Evolutionary conservation across 2,329 filamentous ascomycete genomes (phyloP).

Genomic region (Penicillium thymicola): DNA sequence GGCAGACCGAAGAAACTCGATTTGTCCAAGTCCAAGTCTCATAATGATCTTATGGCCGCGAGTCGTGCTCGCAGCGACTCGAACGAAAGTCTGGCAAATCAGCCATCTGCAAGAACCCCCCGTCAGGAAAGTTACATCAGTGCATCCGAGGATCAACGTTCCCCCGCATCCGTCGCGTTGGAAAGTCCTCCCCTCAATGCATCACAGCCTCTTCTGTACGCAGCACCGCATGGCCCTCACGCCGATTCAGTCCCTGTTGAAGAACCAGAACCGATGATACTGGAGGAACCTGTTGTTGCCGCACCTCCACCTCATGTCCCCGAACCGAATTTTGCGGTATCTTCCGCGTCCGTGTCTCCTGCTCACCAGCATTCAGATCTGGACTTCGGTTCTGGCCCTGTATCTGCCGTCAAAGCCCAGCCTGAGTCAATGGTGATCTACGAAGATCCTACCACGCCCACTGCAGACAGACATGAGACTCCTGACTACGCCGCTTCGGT

Average conservation of each 20-base stretch:
- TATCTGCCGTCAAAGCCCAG: slow-evolving; percentile 11
- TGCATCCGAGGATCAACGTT: slow-evolving; percentile 54
- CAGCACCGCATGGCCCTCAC: slow-evolving; percentile 1
- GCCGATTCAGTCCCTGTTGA: slow-evolving; percentile 11
- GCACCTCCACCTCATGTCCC: slow-evolving; percentile 3
- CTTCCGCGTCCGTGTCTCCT: background rate
- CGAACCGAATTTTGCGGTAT: background rate
- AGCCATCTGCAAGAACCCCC: slow-evolving; percentile 8
- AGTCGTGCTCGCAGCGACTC: slow-evolving; percentile 25
- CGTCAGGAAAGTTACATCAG: slow-evolving; percentile 31
- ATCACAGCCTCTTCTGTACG: slow-evolving; percentile 7
- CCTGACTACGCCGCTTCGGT: slow-evolving; percentile 5
- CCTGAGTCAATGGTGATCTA: slow-evolving; percentile 25
- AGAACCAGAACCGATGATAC: slow-evolving; percentile 8
- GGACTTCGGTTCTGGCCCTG: slow-evolving; percentile 4
- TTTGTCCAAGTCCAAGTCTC: slow-evolving; percentile 29
- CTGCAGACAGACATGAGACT: slow-evolving; percentile 5
- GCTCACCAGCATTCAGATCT: slow-evolving; percentile 1
- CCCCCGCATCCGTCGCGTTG: slow-evolving; percentile 19
- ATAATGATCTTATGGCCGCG: slow-evolving; percentile 28
- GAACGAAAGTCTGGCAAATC: slow-evolving; percentile 18
- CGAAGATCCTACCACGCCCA: slow-evolving; percentile 24
- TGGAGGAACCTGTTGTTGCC: slow-evolving; percentile 7
- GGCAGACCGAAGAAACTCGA: slow-evolving; percentile 35
- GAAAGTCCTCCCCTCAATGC: slow-evolving; percentile 22